Evolutionary conservation across 2,329 filamentous ascomycete species (phyloP).

Genomic region (Neofusicoccum umdonicola): DNA sequence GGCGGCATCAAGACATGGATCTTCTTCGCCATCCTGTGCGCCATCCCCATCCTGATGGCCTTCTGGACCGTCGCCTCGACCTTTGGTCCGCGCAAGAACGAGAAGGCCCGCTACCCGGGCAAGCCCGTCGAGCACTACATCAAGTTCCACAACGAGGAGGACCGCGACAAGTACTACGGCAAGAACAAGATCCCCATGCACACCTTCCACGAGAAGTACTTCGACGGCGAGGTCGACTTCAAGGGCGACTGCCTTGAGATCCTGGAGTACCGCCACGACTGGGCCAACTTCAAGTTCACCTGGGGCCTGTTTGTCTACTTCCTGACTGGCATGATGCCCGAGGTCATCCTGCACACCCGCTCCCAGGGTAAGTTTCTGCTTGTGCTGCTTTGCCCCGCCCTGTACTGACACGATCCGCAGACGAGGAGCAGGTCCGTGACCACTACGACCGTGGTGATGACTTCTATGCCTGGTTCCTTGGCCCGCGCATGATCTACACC

Average conservation of each 20-base stretch:
- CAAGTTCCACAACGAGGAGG: conserved; percentile 66
- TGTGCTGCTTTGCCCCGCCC: background rate
- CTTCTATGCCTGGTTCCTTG: conserved; percentile 98
- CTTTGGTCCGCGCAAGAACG: conserved; percentile 84
- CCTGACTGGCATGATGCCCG: conserved; percentile 80
- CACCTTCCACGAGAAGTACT: conserved; percentile 98
- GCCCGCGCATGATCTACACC: conserved; percentile 98
- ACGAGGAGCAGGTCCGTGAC: conserved; percentile 95
- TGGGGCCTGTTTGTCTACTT: conserved; percentile 82
- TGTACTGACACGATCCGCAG: conserved; percentile 44
- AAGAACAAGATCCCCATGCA: conserved; percentile 82
- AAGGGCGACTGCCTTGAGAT: conserved; percentile 89
- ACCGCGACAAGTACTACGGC: conserved; percentile 68
- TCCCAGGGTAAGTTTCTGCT: conserved; percentile 67
- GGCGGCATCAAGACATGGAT: conserved; percentile 84
- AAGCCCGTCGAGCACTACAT: conserved; percentile 89
- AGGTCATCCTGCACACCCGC: conserved; percentile 88
- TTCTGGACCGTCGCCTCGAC: conserved; percentile 82
- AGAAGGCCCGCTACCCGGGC: conserved; percentile 84
- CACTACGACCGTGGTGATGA: conserved; percentile 98
- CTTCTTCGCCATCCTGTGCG: conserved; percentile 78
- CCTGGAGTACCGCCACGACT: conserved; percentile 93
- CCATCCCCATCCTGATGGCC: conserved; percentile 72
- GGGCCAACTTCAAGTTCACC: conserved; percentile 93
- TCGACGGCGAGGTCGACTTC: conserved; percentile 90